phyloP scores from a whole-genome alignment of 2,329 filamentous ascomycete genomes.

The Didymella sp. region DNA sequence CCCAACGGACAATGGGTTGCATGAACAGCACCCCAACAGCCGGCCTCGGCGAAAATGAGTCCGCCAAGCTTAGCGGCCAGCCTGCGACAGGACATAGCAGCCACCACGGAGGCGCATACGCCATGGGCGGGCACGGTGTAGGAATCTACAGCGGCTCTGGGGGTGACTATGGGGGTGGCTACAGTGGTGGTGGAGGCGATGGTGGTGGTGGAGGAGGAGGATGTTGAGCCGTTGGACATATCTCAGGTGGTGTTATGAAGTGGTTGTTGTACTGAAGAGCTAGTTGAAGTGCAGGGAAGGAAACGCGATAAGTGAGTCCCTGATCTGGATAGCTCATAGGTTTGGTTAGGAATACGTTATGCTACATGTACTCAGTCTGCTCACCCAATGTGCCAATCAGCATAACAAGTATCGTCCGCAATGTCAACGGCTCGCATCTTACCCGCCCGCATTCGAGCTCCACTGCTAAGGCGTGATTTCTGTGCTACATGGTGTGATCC shows the following conservation, averaged over 20 bases:
- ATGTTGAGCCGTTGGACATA: not conserved
- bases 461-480: no score
- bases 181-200: slow-evolving; percentile 1
- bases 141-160: not conserved
- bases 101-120: not conserved
- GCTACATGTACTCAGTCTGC: no score
- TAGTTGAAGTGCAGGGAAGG: no score
- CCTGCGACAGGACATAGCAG: slow-evolving; percentile 4
- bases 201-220: not conserved
- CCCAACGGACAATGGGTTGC: slow-evolving; percentile 10
- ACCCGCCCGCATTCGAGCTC: no score
- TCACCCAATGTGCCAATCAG: no score
- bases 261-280: not conserved
- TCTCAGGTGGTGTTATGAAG: not conserved
- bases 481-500: no score
- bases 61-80: slow-evolving; percentile 5
- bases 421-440: no score
- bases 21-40: slow-evolving; percentile 7
- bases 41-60: slow-evolving; percentile 4
- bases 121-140: not conserved
- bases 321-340: no score
- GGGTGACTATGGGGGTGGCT: not conserved
- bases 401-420: no score
- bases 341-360: no score
- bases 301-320: no score